Evolutionary conservation across 2,329 filamentous ascomycete species (phyloP), one percentile per base, ranked within the genome.

Genomic region (Microcyclospora tardicrescens): DNA sequence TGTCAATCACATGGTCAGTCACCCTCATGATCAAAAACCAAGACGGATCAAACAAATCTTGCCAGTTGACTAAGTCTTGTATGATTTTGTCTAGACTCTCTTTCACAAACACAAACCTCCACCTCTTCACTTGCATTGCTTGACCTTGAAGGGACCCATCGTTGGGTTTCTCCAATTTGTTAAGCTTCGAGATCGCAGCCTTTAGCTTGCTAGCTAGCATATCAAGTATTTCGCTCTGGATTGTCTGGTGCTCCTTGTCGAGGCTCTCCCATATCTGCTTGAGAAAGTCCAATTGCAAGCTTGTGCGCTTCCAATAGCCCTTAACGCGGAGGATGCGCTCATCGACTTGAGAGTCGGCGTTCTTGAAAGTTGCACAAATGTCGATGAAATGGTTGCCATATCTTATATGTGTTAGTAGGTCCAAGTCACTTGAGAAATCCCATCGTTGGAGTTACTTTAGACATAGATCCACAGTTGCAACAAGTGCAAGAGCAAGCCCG

Each of bases 1-100:
- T 3, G 19, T 40, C 33, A 12, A 40, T 40, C 2, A 16, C 9
- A 30, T 33, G 12, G 12, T 24, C 28, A 3, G n/a, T 28, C 8
- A 44, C 13, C 38, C 45, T 28, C 38, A 55, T 48, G n/a, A 62
- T 52, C 11, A 62, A 38, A 28, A 51, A 60, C 55, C 57, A 62
- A 1, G 57, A 54, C 6, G 52, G 52, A 30, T 60, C 51, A 29
- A 59, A 58, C 16, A 41, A 39, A 2, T 38, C 40, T 40, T 60
- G 54, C 60, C 60, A 63, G 13, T 35, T 41, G 28, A 53, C 52
- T 1, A 62, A 33, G 6, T 56, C 59, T 30, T 47, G 40, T 33
- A 64, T 55, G 16, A 38, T n/a, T 2, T 24, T n/a, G 29, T 38
- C 39, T 6, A 41, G 35, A 24, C 19, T 24, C 19, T 24, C 19